These are phyloP conservation scores for Mantamonas sphyraenae DNA, from an alignment of 78 protist species.

Conservation along the genomic window DNA sequence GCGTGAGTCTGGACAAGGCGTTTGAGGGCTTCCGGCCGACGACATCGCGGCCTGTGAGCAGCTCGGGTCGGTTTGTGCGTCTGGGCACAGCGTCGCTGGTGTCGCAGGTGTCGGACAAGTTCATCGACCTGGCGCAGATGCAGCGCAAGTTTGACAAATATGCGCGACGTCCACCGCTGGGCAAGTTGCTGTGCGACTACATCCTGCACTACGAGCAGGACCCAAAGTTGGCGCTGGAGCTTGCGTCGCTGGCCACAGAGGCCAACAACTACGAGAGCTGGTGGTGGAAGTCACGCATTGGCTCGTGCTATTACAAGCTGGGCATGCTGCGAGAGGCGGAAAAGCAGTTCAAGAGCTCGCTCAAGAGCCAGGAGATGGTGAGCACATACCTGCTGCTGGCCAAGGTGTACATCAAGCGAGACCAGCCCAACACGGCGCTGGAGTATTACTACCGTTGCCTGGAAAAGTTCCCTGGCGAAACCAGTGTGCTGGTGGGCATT, in stretches of 20 bases:
- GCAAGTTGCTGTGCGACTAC: conserved; percentile 53
- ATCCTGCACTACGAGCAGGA: conserved; percentile 47
- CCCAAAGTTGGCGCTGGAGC: conserved; percentile 59
- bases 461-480: conserved; percentile 37
- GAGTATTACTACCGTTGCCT: conserved; percentile 11
- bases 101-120: conserved; percentile 32
- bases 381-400: conserved; percentile 40
- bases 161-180: conserved; percentile 57
- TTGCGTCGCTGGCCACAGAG: conserved; percentile 38
- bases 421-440: conserved; percentile 65
- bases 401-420: conserved; percentile 43
- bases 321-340: conserved; percentile 69
- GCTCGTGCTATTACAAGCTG: conserved; percentile 50
- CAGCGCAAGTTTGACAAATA: conserved; percentile 57
- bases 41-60: conserved; percentile 54
- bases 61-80: conserved; percentile 48
- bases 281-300: conserved; percentile 80
- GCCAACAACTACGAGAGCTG: conserved; percentile 42
- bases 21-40: conserved; percentile 28
- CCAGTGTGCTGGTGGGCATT: conserved; percentile 10
- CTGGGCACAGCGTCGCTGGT: conserved; percentile 73
- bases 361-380: conserved; percentile 38
- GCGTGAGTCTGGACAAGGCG: not conserved
- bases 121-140: conserved; percentile 39
- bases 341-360: conserved; percentile 35